A percentile compares a stretch with the other conserved stretches of the same genome.
Conservation (phyloP, 345 rosid species). For the Abelmoschus esculentus region DNA sequence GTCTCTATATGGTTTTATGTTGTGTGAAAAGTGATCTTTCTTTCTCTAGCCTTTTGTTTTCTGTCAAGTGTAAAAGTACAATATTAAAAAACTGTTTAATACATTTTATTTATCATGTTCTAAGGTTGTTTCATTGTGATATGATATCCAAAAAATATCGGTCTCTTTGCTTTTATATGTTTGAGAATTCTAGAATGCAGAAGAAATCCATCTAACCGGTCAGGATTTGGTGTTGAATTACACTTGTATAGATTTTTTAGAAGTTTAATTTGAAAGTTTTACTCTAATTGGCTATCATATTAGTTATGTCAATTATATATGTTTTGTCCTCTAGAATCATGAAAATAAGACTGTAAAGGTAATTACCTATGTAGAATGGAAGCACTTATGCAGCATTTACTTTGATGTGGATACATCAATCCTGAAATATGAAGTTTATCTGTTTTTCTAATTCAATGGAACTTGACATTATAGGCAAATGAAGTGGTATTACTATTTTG, state of each 20-base stretch:
- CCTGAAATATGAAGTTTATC: not conserved
- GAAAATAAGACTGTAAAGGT: not conserved
- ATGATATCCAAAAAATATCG: not conserved
- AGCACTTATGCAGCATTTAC: not conserved
- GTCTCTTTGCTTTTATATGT: not conserved
- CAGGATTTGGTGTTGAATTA: too few relatives aligned
- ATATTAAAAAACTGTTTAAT: not conserved
- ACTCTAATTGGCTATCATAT: not conserved
- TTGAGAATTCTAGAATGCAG: not conserved
- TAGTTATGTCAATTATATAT: not conserved
- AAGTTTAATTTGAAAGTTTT: not conserved
- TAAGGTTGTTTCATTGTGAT: not conserved
- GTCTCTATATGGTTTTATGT: not conserved
- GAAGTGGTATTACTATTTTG: constrained; percentile 97
- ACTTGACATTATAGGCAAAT: constrained; percentile 55
- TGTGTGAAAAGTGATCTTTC: not conserved
- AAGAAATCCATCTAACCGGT: not conserved
- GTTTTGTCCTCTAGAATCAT: not conserved
- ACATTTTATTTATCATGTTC: not conserved
- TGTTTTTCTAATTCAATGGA: constrained; percentile 4
- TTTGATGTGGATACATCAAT: not conserved
- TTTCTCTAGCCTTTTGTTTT: not conserved
- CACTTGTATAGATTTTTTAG: not conserved
- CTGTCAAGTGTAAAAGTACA: not conserved
- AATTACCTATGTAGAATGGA: not conserved